phyloP scores from a whole-genome alignment of 441 rosid species.

The Metrosideros polymorpha region DNA sequence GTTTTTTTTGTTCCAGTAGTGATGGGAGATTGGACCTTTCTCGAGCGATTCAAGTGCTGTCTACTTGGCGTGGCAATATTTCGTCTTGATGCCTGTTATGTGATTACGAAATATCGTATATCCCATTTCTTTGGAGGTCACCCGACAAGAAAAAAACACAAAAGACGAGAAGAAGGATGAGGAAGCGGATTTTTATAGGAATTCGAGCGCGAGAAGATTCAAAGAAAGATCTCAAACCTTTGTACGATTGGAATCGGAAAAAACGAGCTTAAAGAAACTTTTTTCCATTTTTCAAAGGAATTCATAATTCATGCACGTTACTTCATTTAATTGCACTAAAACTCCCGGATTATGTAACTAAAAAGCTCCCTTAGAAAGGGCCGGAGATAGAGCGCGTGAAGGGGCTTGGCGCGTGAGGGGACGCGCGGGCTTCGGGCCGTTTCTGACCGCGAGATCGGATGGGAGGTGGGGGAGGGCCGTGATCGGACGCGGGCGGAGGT shows the following conservation, averaged over 20 bases:
- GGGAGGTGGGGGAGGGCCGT: neutral
- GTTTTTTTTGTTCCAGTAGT: neutral
- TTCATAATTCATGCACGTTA: too few relatives aligned
- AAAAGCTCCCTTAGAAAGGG: too few relatives aligned
- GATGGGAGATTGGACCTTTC: neutral
- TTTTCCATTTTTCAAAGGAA: too few relatives aligned
- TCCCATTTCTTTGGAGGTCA: fast-evolving
- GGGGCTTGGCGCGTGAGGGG: neutral
- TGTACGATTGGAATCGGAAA: too few relatives aligned
- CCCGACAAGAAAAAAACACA: neutral
- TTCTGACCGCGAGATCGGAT: neutral
- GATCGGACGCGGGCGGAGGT: neutral
- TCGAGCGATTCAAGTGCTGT: fast-evolving
- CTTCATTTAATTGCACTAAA: too few relatives aligned
- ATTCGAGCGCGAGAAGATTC: too few relatives aligned
- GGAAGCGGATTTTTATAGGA: too few relatives aligned
- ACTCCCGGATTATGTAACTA: too few relatives aligned
- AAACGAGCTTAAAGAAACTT: too few relatives aligned
- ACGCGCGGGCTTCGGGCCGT: neutral
- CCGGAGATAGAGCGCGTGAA: neutral
- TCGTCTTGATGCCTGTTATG: fast-evolving
- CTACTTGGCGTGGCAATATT: fast-evolving
- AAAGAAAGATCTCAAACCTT: too few relatives aligned
- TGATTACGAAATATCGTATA: fast-evolving
- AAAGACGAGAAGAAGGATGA: too few relatives aligned